Evolutionary conservation across 768 basidiomycete genomes (phyloP).

Genomic region (Lactifluus subvellereus): DNA sequence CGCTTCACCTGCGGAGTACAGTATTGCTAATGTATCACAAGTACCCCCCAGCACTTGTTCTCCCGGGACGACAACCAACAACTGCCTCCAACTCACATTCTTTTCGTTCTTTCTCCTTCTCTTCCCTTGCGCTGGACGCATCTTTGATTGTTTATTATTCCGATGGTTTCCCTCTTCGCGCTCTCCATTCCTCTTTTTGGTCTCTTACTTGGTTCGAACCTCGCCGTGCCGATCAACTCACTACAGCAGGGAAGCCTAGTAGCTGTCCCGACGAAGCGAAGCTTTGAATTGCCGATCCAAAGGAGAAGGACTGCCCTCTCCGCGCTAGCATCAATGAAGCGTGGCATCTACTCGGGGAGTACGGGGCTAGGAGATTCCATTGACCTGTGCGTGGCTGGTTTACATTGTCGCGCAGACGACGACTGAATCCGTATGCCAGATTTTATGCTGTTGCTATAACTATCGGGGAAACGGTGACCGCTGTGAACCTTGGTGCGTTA

Average conservation of each 20-base stretch:
- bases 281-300: conserved; percentile 14
- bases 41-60: too few species aligned
- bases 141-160: neutral
- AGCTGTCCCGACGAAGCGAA: neutral
- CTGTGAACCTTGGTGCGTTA: conserved; percentile 18
- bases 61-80: too few species aligned
- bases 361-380: conserved; percentile 18
- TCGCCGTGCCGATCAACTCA: conserved; percentile 8
- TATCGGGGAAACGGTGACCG: conserved; percentile 15
- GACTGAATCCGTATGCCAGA: neutral
- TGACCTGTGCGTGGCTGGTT: conserved; percentile 13
- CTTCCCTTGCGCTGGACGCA: conserved; percentile 17
- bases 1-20: too few species aligned
- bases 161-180: conserved; percentile 3
- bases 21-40: too few species aligned
- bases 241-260: neutral
- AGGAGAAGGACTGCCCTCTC: neutral
- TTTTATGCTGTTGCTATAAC: conserved; percentile 19
- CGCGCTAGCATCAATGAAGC: conserved; percentile 3
- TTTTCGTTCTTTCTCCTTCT: neutral
- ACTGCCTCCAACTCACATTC: neutral
- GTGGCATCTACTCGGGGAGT: conserved; percentile 12
- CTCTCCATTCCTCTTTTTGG: conserved; percentile 2
- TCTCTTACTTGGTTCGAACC: neutral
- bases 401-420: too few species aligned